Conservation (phyloP, 2,329 filamentous ascomycete species). For the Fusarium continuum region DNA sequence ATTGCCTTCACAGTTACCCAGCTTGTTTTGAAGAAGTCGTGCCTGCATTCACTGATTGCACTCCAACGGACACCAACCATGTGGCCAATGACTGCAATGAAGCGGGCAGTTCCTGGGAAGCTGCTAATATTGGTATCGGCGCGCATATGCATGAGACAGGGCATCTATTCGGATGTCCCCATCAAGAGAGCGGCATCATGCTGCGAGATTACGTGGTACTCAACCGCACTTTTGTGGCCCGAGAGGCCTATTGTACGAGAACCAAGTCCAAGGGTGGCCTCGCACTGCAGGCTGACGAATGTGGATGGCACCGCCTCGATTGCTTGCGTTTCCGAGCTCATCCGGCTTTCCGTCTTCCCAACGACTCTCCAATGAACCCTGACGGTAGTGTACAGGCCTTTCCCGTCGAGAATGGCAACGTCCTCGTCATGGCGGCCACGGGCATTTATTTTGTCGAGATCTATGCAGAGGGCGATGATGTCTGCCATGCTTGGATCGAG, state of each 20-base stretch:
- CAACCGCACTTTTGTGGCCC: constrained; percentile 82
- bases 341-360: constrained; percentile 86
- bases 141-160: constrained; percentile 92
- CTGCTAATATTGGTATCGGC: constrained; percentile 93
- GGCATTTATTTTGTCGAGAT: constrained; percentile 90
- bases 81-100: constrained; percentile 89
- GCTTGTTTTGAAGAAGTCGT: constrained; percentile 89
- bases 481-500: constrained; percentile 85
- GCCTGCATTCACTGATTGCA: constrained; percentile 89
- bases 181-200: constrained; percentile 94
- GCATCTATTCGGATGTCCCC: constrained; percentile 88
- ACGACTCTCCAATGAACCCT: constrained; percentile 69
- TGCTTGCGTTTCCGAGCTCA: constrained; percentile 89
- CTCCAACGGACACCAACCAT: constrained; percentile 80
- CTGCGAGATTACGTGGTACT: constrained; percentile 84
- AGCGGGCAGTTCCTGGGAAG: constrained; percentile 91
- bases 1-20: constrained; percentile 91
- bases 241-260: constrained; percentile 86
- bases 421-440: constrained; percentile 80
- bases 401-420: constrained; percentile 79
- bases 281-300: constrained; percentile 82
- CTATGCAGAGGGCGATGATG: constrained; percentile 78
- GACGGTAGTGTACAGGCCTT: constrained; percentile 88
- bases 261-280: constrained; percentile 84
- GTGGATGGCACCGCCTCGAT: constrained; percentile 90